phyloP scores from a whole-genome alignment of 1,284 basidiomycete species.

The Volvariella surrecta region DNA sequence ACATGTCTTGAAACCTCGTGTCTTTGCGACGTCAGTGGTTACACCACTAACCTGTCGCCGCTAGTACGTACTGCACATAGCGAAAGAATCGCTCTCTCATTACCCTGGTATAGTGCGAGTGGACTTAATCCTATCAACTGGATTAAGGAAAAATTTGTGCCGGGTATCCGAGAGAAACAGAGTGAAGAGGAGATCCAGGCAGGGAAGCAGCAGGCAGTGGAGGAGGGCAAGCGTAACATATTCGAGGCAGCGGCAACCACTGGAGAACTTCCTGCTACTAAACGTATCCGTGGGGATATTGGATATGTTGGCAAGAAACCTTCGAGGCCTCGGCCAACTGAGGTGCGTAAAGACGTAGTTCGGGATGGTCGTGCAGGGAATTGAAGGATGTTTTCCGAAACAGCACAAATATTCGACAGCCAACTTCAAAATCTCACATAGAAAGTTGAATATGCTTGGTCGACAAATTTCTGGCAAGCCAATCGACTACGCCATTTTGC shows the following conservation, averaged over 20 bases:
- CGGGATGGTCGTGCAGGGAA: conserved; percentile 1
- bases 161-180: conserved; percentile 36
- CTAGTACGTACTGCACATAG: too few relatives aligned
- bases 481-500: conserved; percentile 90
- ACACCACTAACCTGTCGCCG: too few relatives aligned
- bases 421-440: conserved; percentile 87
- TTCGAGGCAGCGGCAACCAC: conserved; percentile 37
- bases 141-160: conserved; percentile 51
- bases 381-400: neutral
- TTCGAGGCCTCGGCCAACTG: conserved; percentile 20
- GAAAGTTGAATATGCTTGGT: conserved; percentile 86
- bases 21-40: too few relatives aligned
- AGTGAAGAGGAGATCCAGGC: conserved; percentile 39
- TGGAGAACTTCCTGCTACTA: conserved; percentile 7
- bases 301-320: conserved; percentile 10
- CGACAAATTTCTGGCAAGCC: conserved; percentile 85
- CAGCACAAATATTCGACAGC: conserved; percentile 89
- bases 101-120: conserved; percentile 23
- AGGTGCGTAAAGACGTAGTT: conserved; percentile 10
- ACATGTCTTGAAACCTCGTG: too few relatives aligned
- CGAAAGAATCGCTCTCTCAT: too few relatives aligned
- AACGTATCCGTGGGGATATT: conserved; percentile 6
- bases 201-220: conserved; percentile 42
- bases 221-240: conserved; percentile 44
- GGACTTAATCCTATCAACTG: conserved; percentile 51